Base-by-base conservation (phyloP, 306 rosid species). In the Datisca glomerata region DNA sequence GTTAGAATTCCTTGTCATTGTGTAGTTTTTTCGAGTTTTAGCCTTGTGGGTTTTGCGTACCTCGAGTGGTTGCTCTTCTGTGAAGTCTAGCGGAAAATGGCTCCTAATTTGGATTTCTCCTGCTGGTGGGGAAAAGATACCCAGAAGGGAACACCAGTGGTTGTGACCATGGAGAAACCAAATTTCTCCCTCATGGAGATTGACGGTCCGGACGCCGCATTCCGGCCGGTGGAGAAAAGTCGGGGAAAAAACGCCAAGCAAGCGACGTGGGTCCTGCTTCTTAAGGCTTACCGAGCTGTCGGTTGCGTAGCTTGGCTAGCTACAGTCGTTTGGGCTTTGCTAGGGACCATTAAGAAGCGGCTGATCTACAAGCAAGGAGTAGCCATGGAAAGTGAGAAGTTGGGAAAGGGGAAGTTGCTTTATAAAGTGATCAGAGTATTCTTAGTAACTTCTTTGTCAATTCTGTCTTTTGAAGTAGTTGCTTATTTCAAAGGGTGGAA, bases 251-350 rank as follows among this genome's bases (percentile, higher is more conserved):
- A 83, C 68, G 94, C 91, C 1, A 83, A 65, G 36, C 97, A 89
- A 65, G 86, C 75, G 24, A 83, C 83, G 1, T 83, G 95, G 97
- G 79, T 87, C n/a, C 57, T 87, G 67, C 85, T 87, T 68, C 87
- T 82, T 15, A 82, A 66, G 60, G 97, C 86, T 61, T 86, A 77
- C 43, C 85, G 75, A 11, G 81, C 74, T 19, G 73, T 79, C 61
- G 77, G 97, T 31, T 73, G 81, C 69, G 58, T 87, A 24, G 38
- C 85, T 16, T 82, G 89, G 92, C 41, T 83, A 1, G 74, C 65
- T 32, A 56, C 80, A 0, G 61, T 80, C 22, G 38, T 86, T 41
- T 82, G 94, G 94, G 38, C 78, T 2, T 60, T 87, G 63, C 73
- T 79, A 0, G 85, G 94, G 24, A 57, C 76, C 25, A 65, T 83